Evolutionary conservation across 139 green algal genomes (phyloP).

Genomic region (Micromonas commoda): DNA sequence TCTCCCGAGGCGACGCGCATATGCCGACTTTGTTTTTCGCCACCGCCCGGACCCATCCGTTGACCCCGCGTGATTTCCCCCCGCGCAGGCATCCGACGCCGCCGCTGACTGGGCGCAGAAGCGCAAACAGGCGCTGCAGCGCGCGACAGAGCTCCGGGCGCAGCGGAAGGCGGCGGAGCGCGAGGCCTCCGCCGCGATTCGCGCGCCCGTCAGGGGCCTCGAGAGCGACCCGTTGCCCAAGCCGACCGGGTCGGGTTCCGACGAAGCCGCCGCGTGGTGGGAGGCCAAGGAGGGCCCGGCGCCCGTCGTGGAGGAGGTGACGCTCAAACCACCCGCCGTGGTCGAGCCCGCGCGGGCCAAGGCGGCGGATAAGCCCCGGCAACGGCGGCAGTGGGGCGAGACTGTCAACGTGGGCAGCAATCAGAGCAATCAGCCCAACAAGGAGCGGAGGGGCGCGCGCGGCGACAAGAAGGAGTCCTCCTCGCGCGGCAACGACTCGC

Average conservation of each 20-base stretch:
- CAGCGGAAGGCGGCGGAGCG: neutral
- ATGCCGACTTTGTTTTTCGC: too few species aligned
- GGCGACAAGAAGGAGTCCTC: neutral
- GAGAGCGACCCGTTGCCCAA: neutral
- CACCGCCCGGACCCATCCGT: too few species aligned
- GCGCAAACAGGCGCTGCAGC: neutral
- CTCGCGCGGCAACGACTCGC: neutral
- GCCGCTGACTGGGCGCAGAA: neutral
- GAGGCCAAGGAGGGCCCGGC: slow-evolving; percentile 2
- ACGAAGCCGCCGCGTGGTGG: neutral
- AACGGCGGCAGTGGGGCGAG: neutral
- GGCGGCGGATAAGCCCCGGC: neutral
- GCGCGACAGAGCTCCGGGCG: neutral
- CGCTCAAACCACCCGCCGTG: neutral
- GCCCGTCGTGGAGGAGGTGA: neutral
- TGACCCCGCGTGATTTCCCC: too few species aligned
- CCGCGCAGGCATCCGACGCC: slow-evolving; percentile 6
- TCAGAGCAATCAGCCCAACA: neutral
- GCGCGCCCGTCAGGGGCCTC: neutral
- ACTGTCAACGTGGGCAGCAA: too few species aligned
- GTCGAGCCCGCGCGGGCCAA: too few species aligned
- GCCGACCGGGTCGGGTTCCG: neutral
- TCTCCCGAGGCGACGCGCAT: too few species aligned
- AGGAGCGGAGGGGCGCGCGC: neutral
- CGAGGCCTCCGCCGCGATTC: neutral